Base-by-base conservation (phyloP, 108 stramenopile species). In the Aurantiochytrium sp. region DNA sequence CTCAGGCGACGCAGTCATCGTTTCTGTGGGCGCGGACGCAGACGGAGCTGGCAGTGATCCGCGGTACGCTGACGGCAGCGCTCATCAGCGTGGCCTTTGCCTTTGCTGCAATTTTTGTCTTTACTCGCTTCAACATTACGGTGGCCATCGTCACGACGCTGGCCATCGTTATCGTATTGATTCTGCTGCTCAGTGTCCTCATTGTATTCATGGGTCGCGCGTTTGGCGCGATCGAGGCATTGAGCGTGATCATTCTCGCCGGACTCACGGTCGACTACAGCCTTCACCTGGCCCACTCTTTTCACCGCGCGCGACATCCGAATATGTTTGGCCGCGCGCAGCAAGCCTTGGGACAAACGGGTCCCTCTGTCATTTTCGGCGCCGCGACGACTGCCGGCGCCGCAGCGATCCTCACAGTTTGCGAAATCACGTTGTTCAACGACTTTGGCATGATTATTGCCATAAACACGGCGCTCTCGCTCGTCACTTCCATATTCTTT, bases 11-110 rank as follows among this genome's bases (percentile, higher is more conserved):
- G 10, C 18, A 83, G 51, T 45, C 73, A 12, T 51, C 49, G 0
- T 83, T 47, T 12, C 28, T 83, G 8, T 83, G 73, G 73, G 73
- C 73, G n/a, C 73, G 73, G 12, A 83, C 73, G 19, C 73, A 83
- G 51, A 83, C 73, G 10, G 73, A 83, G 51, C 44, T 83, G 19
- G 73, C 73, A 23, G 51, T 83, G 23, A 53, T 83, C 28, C 44
- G 51, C 23, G 73, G 73, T 1, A 83, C 73, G 21, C 49, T 53
- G 2, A 12, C 23, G 21, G n/a, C 49, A 6, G 51, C 73, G 73
- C 49, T 53, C 21, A 53, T 83, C 51, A 51, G 49, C 23, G 12
- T 83, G 21, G 73, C 73, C 12, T 51, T 47, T 53, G 44, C 49
- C 51, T 83, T 83, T 53, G 49, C 23, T 12, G 73, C 51, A 12